Evolutionary conservation across 768 basidiomycete species (phyloP), one percentile per base, ranked within the genome.

Genomic region (Polyporus arcularius): DNA sequence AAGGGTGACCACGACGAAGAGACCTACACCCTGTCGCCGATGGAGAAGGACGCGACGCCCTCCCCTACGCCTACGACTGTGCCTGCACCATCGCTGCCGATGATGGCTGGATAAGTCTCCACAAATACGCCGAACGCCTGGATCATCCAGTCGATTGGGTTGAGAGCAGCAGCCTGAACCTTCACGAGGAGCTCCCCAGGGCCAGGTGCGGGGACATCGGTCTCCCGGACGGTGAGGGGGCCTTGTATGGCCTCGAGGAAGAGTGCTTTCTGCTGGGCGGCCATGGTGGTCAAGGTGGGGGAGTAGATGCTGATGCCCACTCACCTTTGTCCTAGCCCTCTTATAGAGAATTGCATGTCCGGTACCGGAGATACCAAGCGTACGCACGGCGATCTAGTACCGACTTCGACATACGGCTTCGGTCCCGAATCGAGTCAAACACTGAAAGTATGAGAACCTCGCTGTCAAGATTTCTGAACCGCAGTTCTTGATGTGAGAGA

Each of bases 21-120:
- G 18, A 56, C 71, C 32, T 67, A 76, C 77, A 82, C 77, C 56
- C 69, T 72, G 63, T 81, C 77, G 40, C 81, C 80, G n/a, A 72
- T 70, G 35, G 62, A 65, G 48, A 76, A 74, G 9, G 63, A 58
- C 18, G 53, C 60, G 0, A 80, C 79, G 7, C 68, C 76, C 11
- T 71, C 66, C 7, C 80, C 82, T 18, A 79, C 65, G 4, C 69
- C 71, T 28, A 73, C 73, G 21, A 82, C 76, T 5, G 67, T 67
- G 3, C 81, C 80, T 0, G 78, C 74, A 26, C 68, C 53, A 38
- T 67, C 68, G 18, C 21, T 42, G 0, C 68, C 68, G 2, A 57
- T 40, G 15, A 63, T 54, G 2, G 54, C 42, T 7, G 78, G 80
- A 61, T 63, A 82, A 2, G 65, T 55, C 4, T 76, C 65, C 16